These are phyloP conservation scores for Noccaea caerulescens DNA, from an alignment of 345 rosid genomes.

Conservation along the genomic window DNA sequence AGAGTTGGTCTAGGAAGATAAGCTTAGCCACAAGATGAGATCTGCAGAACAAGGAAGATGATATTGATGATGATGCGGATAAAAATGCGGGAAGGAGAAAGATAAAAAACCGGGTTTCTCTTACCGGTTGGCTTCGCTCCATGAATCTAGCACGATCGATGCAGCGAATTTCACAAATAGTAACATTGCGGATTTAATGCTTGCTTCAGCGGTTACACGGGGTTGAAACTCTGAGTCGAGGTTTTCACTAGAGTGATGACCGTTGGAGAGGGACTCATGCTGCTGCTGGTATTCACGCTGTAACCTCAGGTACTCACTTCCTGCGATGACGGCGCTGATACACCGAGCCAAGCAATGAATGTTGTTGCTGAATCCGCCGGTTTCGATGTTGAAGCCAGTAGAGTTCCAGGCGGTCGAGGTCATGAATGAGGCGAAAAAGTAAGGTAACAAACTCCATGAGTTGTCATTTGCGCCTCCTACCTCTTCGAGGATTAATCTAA, in stretches of 20 bases:
- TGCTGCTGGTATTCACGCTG: constrained; percentile 85
- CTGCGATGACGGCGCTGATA: constrained; percentile 88
- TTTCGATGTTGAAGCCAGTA: constrained; percentile 88
- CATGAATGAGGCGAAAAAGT: constrained; percentile 86
- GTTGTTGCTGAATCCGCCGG: constrained; percentile 96
- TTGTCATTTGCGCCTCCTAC: constrained; percentile 92
- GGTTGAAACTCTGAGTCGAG: constrained; percentile 69
- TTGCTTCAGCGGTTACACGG: constrained; percentile 79
- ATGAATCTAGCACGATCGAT: constrained; percentile 81
- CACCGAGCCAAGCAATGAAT: constrained; percentile 98
- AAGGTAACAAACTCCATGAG: constrained; percentile 95
- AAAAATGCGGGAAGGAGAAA: not conserved
- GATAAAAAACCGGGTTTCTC: not conserved
- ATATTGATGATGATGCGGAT: constrained; percentile 5
- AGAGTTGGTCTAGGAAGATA: constrained; percentile 93
- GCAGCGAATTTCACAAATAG: constrained; percentile 88
- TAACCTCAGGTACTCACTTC: constrained; percentile 82
- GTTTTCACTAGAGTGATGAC: constrained; percentile 60
- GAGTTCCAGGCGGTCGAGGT: constrained; percentile 85
- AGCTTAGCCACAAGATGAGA: constrained; percentile 94
- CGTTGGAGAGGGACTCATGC: constrained; percentile 64
- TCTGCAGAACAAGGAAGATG: constrained; percentile 46
- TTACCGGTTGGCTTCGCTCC: constrained; percentile 87
- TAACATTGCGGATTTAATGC: constrained; percentile 91
- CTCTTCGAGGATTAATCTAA: constrained; percentile 85